phyloP scores from a whole-genome alignment of 2,329 filamentous ascomycete species.

The Podosphaera fusca region DNA sequence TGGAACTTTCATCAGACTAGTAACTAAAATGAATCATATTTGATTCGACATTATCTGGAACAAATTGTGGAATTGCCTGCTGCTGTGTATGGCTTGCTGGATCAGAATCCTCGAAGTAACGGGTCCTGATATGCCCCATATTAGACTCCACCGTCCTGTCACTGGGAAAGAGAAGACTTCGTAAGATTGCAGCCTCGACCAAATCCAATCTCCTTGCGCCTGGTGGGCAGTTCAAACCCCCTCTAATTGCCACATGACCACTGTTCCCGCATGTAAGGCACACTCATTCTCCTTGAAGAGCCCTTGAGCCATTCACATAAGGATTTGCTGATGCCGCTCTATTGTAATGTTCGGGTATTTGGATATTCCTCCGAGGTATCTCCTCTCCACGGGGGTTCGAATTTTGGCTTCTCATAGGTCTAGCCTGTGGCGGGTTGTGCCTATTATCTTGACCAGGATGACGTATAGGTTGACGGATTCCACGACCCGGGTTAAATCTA shows the following conservation, averaged over 20 bases:
- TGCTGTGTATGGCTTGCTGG: background rate
- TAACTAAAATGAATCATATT: background rate
- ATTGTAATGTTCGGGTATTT: background rate
- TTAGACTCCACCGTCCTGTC: background rate
- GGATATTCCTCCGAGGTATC: background rate
- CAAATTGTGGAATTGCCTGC: background rate
- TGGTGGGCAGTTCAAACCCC: background rate
- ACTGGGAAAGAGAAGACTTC: background rate
- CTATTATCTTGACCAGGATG: background rate
- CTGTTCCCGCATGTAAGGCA: background rate
- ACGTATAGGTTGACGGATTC: background rate
- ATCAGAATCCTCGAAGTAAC: background rate
- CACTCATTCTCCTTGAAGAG: background rate
- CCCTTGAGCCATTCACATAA: background rate
- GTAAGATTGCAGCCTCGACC: background rate
- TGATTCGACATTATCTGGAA: background rate
- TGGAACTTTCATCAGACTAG: background rate
- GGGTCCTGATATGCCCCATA: background rate
- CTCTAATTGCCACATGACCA: background rate
- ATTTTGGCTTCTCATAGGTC: background rate
- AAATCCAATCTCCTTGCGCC: background rate
- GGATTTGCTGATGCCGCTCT: background rate
- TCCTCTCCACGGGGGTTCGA: background rate
- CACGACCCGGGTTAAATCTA: background rate
- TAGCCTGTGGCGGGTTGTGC: background rate